Evolutionary conservation across 345 rosid genomes (phyloP), one percentile per base, ranked within the genome.

Genomic region (Geranium rotundifolium): DNA sequence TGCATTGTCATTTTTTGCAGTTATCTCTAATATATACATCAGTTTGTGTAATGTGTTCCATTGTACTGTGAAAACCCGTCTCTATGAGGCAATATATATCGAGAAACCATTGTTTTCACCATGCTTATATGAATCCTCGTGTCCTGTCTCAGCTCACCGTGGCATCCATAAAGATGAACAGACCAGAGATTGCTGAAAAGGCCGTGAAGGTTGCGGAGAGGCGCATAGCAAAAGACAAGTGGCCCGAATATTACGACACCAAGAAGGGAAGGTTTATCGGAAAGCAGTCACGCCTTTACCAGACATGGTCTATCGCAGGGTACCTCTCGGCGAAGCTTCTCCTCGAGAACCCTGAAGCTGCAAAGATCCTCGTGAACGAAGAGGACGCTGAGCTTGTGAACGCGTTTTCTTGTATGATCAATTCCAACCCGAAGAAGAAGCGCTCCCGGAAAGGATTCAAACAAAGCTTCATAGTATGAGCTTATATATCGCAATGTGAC

Each of bases 161-260:
- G 62, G 96, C 96, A 37, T 82, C 87, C 78, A 82, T 89, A 77
- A 89, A 87, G 85, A 89, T 87, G 90, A 82, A 82, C 59, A 82
- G 98, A 67, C 85, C 84, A 54, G 92, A 89, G 76, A 84, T 89
- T 62, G 96, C 98, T 20, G 85, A 75, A 72, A 85, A 71, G 63
- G 96, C 96, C 3, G 73, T 91, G 10, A 65, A 77, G 72, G 70
- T 91, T 59, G 96, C 90, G 0, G 95, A 87, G 81, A 85, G 78
- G 67, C 78, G 83, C 62, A 71, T 89, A 60, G 75, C 89, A 15
- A 55, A 72, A 67, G 96, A 91, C 78, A 84, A 80, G 67, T 91
- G 96, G 96, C 98, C 98, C 0, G 95, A 91, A 72, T 88, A 91
- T 75, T 91, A 89, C 31, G 96, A 91, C 65, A 85, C 90, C 1